phyloP scores from a whole-genome alignment of 179 eudicot genomes.

The Amaranthus tricolor region DNA sequence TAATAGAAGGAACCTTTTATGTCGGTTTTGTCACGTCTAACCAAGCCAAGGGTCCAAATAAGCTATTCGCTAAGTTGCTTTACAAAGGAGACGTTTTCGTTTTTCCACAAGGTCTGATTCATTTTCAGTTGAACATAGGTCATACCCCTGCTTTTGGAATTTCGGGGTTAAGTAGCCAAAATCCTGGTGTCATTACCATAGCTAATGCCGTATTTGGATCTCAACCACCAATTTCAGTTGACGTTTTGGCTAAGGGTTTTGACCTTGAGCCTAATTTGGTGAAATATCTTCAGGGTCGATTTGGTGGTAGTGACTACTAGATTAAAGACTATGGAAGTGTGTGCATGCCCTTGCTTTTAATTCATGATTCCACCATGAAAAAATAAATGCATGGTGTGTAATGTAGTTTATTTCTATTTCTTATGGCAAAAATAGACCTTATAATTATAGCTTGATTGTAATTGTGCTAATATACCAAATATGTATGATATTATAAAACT shows the following conservation, averaged over 20 bases:
- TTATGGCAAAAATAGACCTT: no score
- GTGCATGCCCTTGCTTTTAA: no score
- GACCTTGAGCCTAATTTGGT: slow-evolving; percentile 6
- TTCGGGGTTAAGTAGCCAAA: slow-evolving; percentile 16
- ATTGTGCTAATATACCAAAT: no score
- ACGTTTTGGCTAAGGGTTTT: slow-evolving; percentile 13
- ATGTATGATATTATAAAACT: no score
- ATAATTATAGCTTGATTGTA: no score
- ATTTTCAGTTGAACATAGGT: slow-evolving; percentile 10
- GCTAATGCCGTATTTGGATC: slow-evolving; percentile 13
- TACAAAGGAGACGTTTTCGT: slow-evolving; percentile 14
- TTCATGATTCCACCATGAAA: no score
- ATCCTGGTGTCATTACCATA: slow-evolving; percentile 10
- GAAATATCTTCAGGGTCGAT: slow-evolving; percentile 9
- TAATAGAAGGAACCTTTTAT: slow-evolving; percentile 3
- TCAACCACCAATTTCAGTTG: slow-evolving; percentile 6
- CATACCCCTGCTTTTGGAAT: slow-evolving; percentile 3
- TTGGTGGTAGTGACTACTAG: slow-evolving; percentile 8
- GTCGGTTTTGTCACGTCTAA: slow-evolving; percentile 13
- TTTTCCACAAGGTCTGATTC: slow-evolving; percentile 15
- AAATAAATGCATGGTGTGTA: no score
- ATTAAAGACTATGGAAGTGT: not conserved
- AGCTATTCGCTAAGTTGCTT: slow-evolving; percentile 1
- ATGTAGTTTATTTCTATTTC: no score
- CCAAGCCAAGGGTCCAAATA: not conserved